Base-by-base conservation (phyloP, 257 asterid genomes). In the Euphrasia confusa region DNA sequence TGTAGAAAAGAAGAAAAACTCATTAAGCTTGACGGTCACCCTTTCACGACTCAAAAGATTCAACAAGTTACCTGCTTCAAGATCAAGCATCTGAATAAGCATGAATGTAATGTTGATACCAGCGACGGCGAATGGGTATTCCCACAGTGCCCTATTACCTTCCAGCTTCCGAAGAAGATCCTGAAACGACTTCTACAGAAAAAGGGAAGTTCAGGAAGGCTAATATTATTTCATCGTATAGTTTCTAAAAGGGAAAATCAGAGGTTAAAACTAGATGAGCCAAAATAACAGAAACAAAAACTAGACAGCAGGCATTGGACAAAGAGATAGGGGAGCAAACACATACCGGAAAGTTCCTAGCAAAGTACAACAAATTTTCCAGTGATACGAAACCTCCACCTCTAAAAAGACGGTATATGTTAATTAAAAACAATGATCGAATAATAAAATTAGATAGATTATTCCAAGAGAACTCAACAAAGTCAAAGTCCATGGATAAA, bases 31-130 rank as follows among this genome's bases (percentile, higher is more conserved):
- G 37, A 64, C 30, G 13, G 27, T 40, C 57, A 61, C 18, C 17
- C 44, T 49, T 59, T 58, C 15, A 40, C 47, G 66, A 27, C 57
- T 11, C n/a, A 57, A n/a, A 52, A 50, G 30, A 66, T 60, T 44
- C 71, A 63, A 56, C 18, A 33, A 55, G 32, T 47, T 66, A 90
- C 99, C 87, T 77, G 99, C 95, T 85, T 89, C 99, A 72, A 89
- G 89, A 78, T 93, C 99, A 67, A 93, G 96, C 90, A 93, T 93
- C 88, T 93, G 99, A 75, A 90, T 90, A 61, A 93, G 95, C 99
- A 93, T 93, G 77, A 89, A 93, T 40, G 97, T 87, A 77, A 89
- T 85, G 80, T 89, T 93, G 72, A 93, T 97, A 55, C 99, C 99
- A 68, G 96, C 99, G 55, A 93, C 97, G 74, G 97, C 99, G 80